A percentile compares a stretch with the other conserved stretches of the same genome.
These are phyloP conservation scores for Leccinum boreale DNA, from an alignment of 768 basidiomycete species.

Conservation along the genomic window DNA sequence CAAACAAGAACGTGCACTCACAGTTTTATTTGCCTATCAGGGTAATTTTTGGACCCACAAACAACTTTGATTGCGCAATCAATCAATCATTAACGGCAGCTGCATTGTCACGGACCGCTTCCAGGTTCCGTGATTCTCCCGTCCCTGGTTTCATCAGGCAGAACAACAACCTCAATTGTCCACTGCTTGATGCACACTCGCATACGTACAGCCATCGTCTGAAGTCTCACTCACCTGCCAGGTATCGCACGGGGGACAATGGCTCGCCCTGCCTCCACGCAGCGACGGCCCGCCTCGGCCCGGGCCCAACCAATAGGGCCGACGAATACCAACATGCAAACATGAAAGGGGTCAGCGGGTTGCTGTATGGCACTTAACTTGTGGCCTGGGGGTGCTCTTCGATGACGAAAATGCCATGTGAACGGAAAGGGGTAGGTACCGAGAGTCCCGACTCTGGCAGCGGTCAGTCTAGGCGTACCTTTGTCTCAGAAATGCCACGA, in stretches of 20 bases:
- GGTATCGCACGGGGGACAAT: neutral
- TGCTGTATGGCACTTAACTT: neutral
- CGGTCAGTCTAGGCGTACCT: neutral
- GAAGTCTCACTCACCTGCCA: neutral
- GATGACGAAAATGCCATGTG: no score
- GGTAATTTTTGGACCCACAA: conserved; percentile 33
- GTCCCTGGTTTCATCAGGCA: neutral
- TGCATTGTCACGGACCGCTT: neutral
- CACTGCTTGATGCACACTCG: neutral
- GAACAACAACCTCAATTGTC: conserved; percentile 3
- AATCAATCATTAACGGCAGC: conserved; percentile 9
- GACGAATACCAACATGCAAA: neutral
- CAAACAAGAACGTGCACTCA: conserved; percentile 2
- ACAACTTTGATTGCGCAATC: conserved; percentile 27
- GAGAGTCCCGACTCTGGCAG: neutral
- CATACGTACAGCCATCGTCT: neutral
- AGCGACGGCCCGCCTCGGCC: neutral
- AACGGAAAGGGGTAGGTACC: neutral
- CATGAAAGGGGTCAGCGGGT: neutral
- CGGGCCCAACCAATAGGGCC: neutral
- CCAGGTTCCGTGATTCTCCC: neutral
- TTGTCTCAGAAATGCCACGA: neutral
- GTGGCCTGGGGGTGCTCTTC: neutral
- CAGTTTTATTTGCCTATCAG: conserved; percentile 10
- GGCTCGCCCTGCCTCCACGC: neutral